Conservation (phyloP, 768 basidiomycete genomes). For the Plicaturopsis crispa region DNA sequence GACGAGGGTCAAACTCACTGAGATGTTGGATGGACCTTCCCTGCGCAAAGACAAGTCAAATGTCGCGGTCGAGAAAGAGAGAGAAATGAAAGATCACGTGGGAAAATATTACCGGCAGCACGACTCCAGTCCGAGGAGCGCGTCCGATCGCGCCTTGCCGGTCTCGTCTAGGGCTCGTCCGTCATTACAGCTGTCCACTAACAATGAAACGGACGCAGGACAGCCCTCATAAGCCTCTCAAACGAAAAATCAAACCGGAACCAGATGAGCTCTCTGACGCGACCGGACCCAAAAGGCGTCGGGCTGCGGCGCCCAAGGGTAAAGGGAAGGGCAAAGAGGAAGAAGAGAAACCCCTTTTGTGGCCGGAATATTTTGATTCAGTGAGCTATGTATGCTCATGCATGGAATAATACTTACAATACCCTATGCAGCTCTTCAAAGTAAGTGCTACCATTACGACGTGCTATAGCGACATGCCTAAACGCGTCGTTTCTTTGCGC, state of each 20-base stretch:
- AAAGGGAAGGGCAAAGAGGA: constrained; percentile 16
- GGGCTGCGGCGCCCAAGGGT: constrained; percentile 4
- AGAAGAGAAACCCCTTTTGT: constrained; percentile 21
- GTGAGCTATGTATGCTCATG: constrained; percentile 18
- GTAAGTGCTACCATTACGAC: constrained; percentile 23
- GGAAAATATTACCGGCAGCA: too few species aligned
- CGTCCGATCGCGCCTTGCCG: background rate
- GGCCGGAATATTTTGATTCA: constrained; percentile 61
- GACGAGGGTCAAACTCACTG: too few species aligned
- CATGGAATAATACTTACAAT: constrained; percentile 2
- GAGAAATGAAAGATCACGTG: too few species aligned
- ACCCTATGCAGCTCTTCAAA: constrained; percentile 46
- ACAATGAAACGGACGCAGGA: constrained; percentile 3
- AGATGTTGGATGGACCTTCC: too few species aligned
- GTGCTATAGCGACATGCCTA: background rate
- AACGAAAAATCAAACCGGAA: too few species aligned
- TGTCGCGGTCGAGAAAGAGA: too few species aligned
- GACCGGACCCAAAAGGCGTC: constrained; percentile 13
- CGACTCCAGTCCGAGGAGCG: background rate
- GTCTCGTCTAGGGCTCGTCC: background rate
- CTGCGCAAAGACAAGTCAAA: too few species aligned
- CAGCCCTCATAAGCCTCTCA: background rate
- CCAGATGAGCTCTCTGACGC: too few species aligned
- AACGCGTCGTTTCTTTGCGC: constrained; percentile 6
- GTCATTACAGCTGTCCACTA: background rate